Percentiles rank a stretch among this genome's conserved stretches.
Evolutionary conservation across 768 basidiomycete species (phyloP).

Genomic region (Inosperma sp.): DNA sequence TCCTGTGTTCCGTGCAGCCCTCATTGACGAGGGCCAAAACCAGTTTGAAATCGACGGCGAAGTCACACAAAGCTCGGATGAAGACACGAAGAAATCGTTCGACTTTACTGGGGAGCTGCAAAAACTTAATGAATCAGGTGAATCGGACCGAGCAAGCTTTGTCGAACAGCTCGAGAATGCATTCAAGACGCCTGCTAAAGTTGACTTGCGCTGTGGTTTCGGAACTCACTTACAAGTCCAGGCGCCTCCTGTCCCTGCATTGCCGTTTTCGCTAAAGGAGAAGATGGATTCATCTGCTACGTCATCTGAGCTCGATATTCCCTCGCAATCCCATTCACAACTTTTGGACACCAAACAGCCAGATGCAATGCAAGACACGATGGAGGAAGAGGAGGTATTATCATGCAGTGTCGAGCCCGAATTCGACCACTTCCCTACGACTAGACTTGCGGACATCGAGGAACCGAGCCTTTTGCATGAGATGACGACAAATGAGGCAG

Average conservation of each 20-base stretch:
- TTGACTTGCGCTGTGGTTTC: conserved; percentile 53
- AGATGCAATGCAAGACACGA: conserved; percentile 22
- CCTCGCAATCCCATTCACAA: conserved; percentile 7
- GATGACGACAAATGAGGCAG: not conserved
- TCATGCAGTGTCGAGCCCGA: conserved; percentile 10
- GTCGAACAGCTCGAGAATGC: conserved; percentile 79
- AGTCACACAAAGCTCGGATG: conserved; percentile 40
- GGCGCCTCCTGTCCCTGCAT: conserved; percentile 49
- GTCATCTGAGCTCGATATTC: not conserved
- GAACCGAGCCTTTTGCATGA: conserved; percentile 20
- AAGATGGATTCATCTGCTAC: not conserved
- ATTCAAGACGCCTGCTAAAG: conserved; percentile 70
- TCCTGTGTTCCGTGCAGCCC: conserved; percentile 28
- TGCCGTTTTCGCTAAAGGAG: conserved; percentile 31
- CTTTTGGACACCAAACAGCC: conserved; percentile 31
- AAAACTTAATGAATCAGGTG: conserved; percentile 66
- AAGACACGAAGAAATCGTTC: conserved; percentile 74
- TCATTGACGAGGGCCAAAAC: conserved; percentile 26
- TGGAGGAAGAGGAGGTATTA: conserved; percentile 9
- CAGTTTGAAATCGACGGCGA: conserved; percentile 36
- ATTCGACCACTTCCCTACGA: conserved; percentile 26
- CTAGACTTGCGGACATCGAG: conserved; percentile 31
- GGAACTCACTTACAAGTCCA: conserved; percentile 35
- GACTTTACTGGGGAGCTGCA: conserved; percentile 79
- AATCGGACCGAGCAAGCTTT: conserved; percentile 65